A percentile compares a stretch with the other conserved stretches of the same genome.
These are phyloP conservation scores for Umbilicaria muhlenbergii DNA, from an alignment of 495 filamentous ascomycete species.

Conservation along the genomic window DNA sequence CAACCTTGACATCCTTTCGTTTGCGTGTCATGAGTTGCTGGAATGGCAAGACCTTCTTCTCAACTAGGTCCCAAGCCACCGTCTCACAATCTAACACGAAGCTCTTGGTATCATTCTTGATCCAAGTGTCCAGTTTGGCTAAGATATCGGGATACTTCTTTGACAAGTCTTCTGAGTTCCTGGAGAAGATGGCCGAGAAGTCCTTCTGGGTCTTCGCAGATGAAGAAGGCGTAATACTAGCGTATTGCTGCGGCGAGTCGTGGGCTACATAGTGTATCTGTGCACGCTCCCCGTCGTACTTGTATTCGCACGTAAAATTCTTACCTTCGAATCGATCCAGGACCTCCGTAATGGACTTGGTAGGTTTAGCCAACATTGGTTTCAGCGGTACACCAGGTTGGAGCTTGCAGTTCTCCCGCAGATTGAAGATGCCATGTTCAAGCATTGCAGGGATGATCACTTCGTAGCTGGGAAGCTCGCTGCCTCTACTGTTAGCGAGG, in stretches of 20 bases:
- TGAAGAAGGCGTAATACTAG: conserved; percentile 31
- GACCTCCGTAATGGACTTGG: conserved; percentile 97
- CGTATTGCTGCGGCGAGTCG: conserved; percentile 50
- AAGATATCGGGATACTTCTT: conserved; percentile 97
- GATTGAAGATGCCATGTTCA: conserved; percentile 65
- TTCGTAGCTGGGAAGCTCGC: conserved; percentile 89
- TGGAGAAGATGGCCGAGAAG: conserved; percentile 80
- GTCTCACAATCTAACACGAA: conserved; percentile 98
- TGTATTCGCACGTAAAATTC: conserved; percentile 96
- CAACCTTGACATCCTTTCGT: conserved; percentile 91
- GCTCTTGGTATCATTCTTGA: conserved; percentile 75
- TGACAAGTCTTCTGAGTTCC: conserved; percentile 90
- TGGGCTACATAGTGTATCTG: conserved; percentile 96
- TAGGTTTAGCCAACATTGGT: conserved; percentile 97
- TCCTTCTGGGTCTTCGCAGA: conserved; percentile 40
- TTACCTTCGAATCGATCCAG: conserved; percentile 92
- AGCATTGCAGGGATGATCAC: conserved; percentile 84
- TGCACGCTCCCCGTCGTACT: conserved; percentile 93
- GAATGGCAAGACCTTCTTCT: conserved; percentile 92
- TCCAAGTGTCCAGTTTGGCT: conserved; percentile 71
- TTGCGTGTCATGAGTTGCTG: conserved; percentile 97
- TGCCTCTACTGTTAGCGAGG: conserved; percentile 11
- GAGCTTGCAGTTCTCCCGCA: conserved; percentile 77
- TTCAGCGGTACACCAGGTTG: conserved; percentile 90
- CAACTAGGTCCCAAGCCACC: conserved; percentile 85